Conservation (phyloP, 208 protist genomes). For the Vickermania ingenoplastis region DNA sequence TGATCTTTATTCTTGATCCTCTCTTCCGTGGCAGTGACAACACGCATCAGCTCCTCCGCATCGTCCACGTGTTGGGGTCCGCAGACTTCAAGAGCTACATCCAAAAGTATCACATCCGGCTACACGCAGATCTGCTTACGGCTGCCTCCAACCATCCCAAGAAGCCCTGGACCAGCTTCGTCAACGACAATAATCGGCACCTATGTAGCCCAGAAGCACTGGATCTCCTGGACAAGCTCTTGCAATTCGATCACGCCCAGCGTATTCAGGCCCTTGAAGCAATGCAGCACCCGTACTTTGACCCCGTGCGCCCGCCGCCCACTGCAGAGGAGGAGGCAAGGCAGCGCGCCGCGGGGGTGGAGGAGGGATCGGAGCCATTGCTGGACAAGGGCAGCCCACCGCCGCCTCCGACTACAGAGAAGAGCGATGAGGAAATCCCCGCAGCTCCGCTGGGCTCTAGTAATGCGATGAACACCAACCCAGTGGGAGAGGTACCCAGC, state of each 20-base stretch:
- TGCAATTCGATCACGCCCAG: slow-evolving; percentile 96
- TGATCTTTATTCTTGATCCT: slow-evolving; percentile 99
- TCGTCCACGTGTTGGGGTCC: slow-evolving; percentile 96
- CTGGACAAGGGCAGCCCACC: too few species aligned
- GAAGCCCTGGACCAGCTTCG: slow-evolving; percentile 91
- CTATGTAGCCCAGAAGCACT: slow-evolving; percentile 96
- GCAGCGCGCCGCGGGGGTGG: slow-evolving; percentile 4
- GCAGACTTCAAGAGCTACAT: slow-evolving; percentile 94
- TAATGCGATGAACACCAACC: too few species aligned
- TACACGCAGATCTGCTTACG: slow-evolving; percentile 88
- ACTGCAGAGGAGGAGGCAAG: neutral
- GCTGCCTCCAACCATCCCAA: slow-evolving; percentile 76
- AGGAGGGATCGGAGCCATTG: too few species aligned
- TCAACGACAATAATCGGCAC: slow-evolving; percentile 93
- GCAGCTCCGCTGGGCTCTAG: too few species aligned
- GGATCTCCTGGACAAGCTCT: slow-evolving; percentile 96
- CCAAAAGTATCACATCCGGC: slow-evolving; percentile 95
- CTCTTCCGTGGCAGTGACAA: slow-evolving; percentile 99
- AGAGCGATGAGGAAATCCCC: too few species aligned
- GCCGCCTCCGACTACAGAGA: too few species aligned
- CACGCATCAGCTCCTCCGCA: slow-evolving; percentile 98
- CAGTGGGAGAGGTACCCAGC: too few species aligned
- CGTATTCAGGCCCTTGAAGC: slow-evolving; percentile 97
- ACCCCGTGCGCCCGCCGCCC: slow-evolving; percentile 64
- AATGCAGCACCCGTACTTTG: slow-evolving; percentile 98